phyloP scores from a whole-genome alignment of 371 early-diverging fungal species.

The Funneliformis caledonium region DNA sequence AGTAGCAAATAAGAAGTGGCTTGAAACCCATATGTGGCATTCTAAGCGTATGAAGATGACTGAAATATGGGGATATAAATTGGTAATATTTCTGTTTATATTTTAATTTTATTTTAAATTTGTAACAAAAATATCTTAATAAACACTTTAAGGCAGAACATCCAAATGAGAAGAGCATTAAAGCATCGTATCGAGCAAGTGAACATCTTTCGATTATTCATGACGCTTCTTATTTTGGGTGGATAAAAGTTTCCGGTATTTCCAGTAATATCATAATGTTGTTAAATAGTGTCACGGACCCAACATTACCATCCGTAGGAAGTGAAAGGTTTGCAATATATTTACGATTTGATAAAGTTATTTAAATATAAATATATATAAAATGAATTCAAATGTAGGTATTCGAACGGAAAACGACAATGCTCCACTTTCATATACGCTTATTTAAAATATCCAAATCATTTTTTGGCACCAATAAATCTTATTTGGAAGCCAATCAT shows the following conservation, averaged over 20 bases:
- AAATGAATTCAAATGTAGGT: conserved; percentile 51
- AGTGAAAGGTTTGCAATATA: conserved; percentile 56
- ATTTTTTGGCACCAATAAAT: conserved; percentile 62
- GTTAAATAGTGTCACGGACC: conserved; percentile 65
- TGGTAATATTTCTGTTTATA: conserved; percentile 50
- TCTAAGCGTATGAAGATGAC: conserved; percentile 95
- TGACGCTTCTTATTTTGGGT: conserved; percentile 82
- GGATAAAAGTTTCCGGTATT: conserved; percentile 72
- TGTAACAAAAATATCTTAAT: neutral
- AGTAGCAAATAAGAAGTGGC: conserved; percentile 78
- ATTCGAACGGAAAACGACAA: conserved; percentile 61
- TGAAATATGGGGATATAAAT: conserved; percentile 84
- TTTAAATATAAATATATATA: conserved; percentile 39
- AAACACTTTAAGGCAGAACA: conserved; percentile 60
- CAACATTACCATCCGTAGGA: conserved; percentile 61
- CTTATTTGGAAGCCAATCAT: conserved; percentile 70
- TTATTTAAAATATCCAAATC: conserved; percentile 58
- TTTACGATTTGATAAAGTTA: conserved; percentile 22
- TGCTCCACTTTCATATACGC: conserved; percentile 63
- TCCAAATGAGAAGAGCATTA: conserved; percentile 84
- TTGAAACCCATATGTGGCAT: conserved; percentile 99
- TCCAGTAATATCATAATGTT: conserved; percentile 52
- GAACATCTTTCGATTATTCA: conserved; percentile 73
- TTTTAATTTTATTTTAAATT: neutral
- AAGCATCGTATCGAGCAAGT: conserved; percentile 77